phyloP scores from a whole-genome alignment of 2,329 filamentous ascomycete species.

The Cercospora sp. region DNA sequence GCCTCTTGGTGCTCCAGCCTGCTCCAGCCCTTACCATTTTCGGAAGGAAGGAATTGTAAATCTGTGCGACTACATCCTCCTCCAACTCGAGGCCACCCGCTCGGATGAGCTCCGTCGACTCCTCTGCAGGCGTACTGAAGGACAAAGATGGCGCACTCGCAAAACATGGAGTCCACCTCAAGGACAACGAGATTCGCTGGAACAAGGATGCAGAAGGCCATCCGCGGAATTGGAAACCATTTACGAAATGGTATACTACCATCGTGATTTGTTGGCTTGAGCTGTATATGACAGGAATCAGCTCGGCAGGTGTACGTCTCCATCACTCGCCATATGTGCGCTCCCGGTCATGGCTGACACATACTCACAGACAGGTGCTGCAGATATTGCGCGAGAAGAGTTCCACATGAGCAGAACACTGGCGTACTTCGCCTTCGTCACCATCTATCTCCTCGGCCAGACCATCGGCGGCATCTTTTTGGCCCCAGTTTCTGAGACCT shows the following conservation, averaged over 20 bases:
- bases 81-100: neutral
- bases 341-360: neutral
- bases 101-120: conserved; percentile 12
- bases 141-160: neutral
- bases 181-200: conserved; percentile 24
- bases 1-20: neutral
- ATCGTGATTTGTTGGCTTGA: conserved; percentile 25
- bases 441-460: conserved; percentile 39
- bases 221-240: conserved; percentile 22
- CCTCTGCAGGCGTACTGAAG: neutral
- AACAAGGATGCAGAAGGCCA: conserved; percentile 22
- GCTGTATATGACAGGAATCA: conserved; percentile 28
- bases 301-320: conserved; percentile 22
- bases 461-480: conserved; percentile 42
- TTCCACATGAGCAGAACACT: conserved; percentile 24
- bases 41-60: neutral
- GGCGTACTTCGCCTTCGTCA: conserved; percentile 26
- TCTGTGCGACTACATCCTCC: neutral
- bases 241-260: conserved; percentile 23
- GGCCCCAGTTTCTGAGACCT: conserved; percentile 43
- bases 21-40: neutral
- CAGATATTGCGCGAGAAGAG: conserved; percentile 20
- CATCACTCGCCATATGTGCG: too few species aligned
- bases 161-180: conserved; percentile 21
- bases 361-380: conserved; percentile 20